phyloP scores from a whole-genome alignment of 2,329 filamentous ascomycete species.

The Magnaporthiopsis incrustans region DNA sequence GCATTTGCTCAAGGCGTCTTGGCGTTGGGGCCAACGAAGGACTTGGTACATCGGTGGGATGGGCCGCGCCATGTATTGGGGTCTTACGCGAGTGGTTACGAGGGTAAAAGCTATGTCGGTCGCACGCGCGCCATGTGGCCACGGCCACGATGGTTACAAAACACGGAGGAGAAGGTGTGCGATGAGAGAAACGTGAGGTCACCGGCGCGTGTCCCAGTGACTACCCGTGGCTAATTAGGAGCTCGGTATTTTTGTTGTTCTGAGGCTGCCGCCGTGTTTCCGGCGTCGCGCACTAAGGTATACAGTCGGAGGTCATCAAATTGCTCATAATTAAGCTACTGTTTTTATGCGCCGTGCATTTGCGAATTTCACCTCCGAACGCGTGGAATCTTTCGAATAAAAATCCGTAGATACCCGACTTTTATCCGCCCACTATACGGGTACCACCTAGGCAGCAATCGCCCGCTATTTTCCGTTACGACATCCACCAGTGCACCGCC shows the following conservation, averaged over 20 bases:
- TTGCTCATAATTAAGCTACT: too few species aligned
- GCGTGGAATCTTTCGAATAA: too few species aligned
- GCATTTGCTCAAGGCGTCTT: conserved; percentile 1
- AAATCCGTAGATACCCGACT: too few species aligned
- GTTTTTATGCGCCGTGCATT: too few species aligned
- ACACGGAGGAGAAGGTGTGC: neutral
- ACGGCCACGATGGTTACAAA: neutral
- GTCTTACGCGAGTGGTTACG: neutral
- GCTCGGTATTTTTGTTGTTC: neutral
- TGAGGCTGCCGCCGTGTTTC: too few species aligned
- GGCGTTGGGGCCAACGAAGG: neutral
- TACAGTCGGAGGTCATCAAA: neutral
- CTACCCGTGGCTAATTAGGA: neutral
- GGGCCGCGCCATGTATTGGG: neutral
- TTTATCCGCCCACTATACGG: too few species aligned
- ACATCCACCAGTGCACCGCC: too few species aligned
- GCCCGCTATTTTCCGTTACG: too few species aligned
- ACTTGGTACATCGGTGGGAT: neutral
- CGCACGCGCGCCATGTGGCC: neutral
- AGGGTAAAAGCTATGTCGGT: neutral
- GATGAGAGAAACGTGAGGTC: neutral
- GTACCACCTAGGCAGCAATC: too few species aligned
- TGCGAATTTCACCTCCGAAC: too few species aligned
- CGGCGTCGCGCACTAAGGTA: too few species aligned
- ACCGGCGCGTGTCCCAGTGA: neutral